Base-by-base conservation (phyloP, 2,329 filamentous ascomycete species). In the Nannizzia gypsea region DNA sequence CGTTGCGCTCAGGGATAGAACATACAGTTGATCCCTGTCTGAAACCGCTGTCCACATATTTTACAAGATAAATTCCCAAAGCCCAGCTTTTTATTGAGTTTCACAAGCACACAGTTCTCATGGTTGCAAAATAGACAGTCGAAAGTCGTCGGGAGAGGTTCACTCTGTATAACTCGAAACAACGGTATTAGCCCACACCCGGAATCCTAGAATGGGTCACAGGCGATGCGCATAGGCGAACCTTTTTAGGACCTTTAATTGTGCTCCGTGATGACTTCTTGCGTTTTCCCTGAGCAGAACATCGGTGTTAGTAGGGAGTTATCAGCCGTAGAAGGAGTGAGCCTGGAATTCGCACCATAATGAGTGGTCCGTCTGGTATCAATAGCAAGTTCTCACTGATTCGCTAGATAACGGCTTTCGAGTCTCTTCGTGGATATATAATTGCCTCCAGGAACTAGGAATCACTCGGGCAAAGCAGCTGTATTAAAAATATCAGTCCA, bases 111-210 rank as follows among this genome's bases (percentile, higher is more conserved):
- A 0, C 91, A 89, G 66, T 90, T 93, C 72, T 97, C 93, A 76
- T 97, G 91, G 73, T 96, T 97, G 80, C 93, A 99, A 77, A 99
- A 99, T 52, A 99, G 85, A 72, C 93, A 99, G 60, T 91, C 89
- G 74, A 99, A 99, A n/a, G 84, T 83, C 2, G 89, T 91, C 15
- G 76, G 69, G n/a, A 79, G 72, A 26, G 76, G 74, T 65, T 78
- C 77, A 66, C 71, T 74, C 75, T 76, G 60, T 40, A n/a, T 56
- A 26, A 17, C 31, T 24, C 52, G 36, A 24, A 34, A 6, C 5
- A 9, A 15, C 31, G 2, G 6, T 6, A 13, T 38, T 24, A 56
- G 34, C 38, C 13, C 38, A 42, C 38, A 42, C 38, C 54, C 34
- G 15, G 4, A 38, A 38, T 3, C 34, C 11, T 11, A 6, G 34